A percentile compares a stretch with the other conserved stretches of the same genome.
Evolutionary conservation across 208 protist species (phyloP).

Genomic region (Leishmania amazonensis): DNA sequence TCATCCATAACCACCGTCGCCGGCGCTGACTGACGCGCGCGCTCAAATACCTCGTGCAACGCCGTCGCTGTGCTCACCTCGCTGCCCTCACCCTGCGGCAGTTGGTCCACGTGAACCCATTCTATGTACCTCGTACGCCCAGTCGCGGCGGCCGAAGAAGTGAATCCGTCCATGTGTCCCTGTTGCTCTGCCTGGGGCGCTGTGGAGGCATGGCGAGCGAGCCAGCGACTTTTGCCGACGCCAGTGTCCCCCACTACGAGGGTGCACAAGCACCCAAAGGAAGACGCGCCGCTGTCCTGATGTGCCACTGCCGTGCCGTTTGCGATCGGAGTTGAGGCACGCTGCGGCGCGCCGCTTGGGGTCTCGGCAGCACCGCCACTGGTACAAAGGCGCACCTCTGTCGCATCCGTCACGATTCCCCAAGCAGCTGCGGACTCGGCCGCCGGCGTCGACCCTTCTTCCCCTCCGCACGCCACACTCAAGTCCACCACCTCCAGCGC

Average conservation of each 20-base stretch:
- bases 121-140: constrained; percentile 12
- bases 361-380: neutral
- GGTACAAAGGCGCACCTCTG: constrained; percentile 18
- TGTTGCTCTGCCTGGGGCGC: neutral
- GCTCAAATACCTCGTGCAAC: constrained; percentile 92
- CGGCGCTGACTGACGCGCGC: constrained; percentile 86
- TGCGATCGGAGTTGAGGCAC: neutral
- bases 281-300: neutral
- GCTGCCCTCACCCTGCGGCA: constrained; percentile 41
- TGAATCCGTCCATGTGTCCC: neutral
- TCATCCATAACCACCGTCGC: constrained; percentile 62
- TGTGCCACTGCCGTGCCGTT: neutral
- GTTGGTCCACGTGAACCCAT: constrained; percentile 39
- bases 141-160: neutral
- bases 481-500: constrained; percentile 37
- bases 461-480: neutral
- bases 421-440: neutral
- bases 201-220: constrained; percentile 13
- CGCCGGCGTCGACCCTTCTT: neutral
- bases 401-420: constrained; percentile 37
- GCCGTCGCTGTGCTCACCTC: constrained; percentile 84
- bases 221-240: constrained; percentile 47
- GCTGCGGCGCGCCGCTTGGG: neutral
- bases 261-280: constrained; percentile 5
- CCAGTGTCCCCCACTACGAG: constrained; percentile 52